Evolutionary conservation across 345 rosid genomes (phyloP), one percentile per base, ranked within the genome.

Genomic region (Aquilaria sinensis): DNA sequence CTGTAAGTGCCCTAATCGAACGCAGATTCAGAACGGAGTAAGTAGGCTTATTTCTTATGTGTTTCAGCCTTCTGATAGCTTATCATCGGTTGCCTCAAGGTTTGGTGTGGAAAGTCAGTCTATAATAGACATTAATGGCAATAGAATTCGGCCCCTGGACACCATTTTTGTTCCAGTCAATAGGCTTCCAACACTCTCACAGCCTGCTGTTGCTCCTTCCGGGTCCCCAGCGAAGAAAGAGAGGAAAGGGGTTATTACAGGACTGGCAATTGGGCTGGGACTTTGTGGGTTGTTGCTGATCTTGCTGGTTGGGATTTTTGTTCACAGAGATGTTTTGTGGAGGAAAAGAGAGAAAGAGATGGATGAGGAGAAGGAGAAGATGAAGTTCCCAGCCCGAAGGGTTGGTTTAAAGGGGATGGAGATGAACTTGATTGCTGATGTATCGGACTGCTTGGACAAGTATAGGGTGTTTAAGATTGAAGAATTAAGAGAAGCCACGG

Each of bases 361-460:
- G 12, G 74, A 69, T 49, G 65, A 57, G 23, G 79, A 73, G 77
- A 67, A 60, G 68, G 69, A 52, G 66, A 56, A 61, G 70, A 47
- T 47, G 61, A 59, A 68, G 58, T 55, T 58, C 3, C 9, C 63
- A 10, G 57, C 47, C 12, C 62, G 58, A 58, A 70, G 67, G 51
- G 70, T 53, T 37, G 73, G 58, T 56, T 7, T 58, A 66, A 74
- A 63, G 45, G 72, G 71, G 6, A 65, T 58, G 77, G 77, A 82
- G 58, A 77, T 60, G 67, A 75, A 51, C 72, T 70, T 87, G 61
- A 66, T 87, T 81, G 90, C 88, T 12, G 88, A 84, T 78, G 85
- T 87, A 55, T 82, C 93, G 60, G 86, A 77, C 41, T 84, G 93
- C 70, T 66, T 87, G 82, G 93, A 82, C 61, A 87, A 78, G 72